Evolutionary conservation across 2,329 filamentous ascomycete species (phyloP).

Genomic region (Leptodontidium sp.): DNA sequence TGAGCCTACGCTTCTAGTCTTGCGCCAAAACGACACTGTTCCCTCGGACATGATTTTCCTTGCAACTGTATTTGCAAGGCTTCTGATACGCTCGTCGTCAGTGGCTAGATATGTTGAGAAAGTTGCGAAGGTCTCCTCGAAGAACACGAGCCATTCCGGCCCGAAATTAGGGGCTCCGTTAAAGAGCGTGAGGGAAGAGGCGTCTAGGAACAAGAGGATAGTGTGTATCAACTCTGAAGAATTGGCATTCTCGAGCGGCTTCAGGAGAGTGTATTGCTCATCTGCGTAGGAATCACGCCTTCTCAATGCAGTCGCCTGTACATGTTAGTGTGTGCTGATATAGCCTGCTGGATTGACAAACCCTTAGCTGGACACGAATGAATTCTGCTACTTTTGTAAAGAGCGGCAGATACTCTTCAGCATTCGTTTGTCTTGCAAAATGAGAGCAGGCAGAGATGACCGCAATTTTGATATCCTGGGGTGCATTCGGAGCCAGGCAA

Average conservation of each 20-base stretch:
- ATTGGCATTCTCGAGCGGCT: constrained; percentile 51
- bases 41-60: constrained; percentile 43
- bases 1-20: constrained; percentile 33
- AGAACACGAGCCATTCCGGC: constrained; percentile 48
- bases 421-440: constrained; percentile 62
- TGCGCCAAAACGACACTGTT: constrained; percentile 39
- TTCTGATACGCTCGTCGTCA: constrained; percentile 46
- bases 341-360: constrained; percentile 43
- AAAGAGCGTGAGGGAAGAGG: constrained; percentile 60
- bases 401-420: constrained; percentile 60
- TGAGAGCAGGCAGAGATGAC: constrained; percentile 69
- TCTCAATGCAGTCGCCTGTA: constrained; percentile 36
- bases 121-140: constrained; percentile 43
- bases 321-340: constrained; percentile 33
- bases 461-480: constrained; percentile 67
- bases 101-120: constrained; percentile 44
- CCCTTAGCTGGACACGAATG: constrained; percentile 64
- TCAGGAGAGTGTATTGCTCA: constrained; percentile 52
- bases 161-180: constrained; percentile 50
- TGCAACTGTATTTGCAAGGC: constrained; percentile 43
- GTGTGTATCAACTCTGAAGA: constrained; percentile 57
- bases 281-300: constrained; percentile 43
- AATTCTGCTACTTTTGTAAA: constrained; percentile 64
- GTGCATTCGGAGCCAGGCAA: constrained; percentile 65
- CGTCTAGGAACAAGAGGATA: constrained; percentile 65